A percentile compares a stretch with the other conserved stretches of the same genome.
Conservation (phyloP, 192 early-diverging fungal species). For the Helicostylum pulchrum region DNA sequence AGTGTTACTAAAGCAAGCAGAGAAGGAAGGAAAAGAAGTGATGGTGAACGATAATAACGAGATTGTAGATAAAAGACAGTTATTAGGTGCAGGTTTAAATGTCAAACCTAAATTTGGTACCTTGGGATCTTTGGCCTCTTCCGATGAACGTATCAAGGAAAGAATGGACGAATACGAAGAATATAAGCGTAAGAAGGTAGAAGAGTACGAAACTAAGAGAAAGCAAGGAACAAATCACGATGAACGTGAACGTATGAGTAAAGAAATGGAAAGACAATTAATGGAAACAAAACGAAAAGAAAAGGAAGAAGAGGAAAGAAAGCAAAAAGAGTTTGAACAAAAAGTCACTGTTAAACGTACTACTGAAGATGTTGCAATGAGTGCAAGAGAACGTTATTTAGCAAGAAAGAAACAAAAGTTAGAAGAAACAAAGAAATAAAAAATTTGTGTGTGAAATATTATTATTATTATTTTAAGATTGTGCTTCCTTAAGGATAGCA, state of each 20-base stretch:
- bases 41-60: conserved; percentile 67
- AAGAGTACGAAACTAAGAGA: conserved; percentile 33
- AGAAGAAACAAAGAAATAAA: neutral
- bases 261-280: conserved; percentile 49
- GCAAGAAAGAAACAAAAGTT: conserved; percentile 47
- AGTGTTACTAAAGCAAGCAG: conserved; percentile 35
- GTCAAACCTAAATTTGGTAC: conserved; percentile 40
- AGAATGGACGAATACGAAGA: conserved; percentile 39
- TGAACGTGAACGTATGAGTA: conserved; percentile 39
- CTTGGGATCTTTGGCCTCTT: conserved; percentile 14
- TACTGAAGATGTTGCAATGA: conserved; percentile 42
- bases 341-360: conserved; percentile 45
- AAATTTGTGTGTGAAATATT: neutral
- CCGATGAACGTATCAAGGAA: conserved; percentile 23
- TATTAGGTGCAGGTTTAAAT: conserved; percentile 72
- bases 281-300: conserved; percentile 47
- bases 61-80: conserved; percentile 71
- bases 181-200: conserved; percentile 45
- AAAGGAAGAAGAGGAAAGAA: conserved; percentile 44
- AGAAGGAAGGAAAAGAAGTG: conserved; percentile 46
- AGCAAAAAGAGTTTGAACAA: conserved; percentile 47
- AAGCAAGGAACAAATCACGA: conserved; percentile 11
- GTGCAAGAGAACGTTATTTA: conserved; percentile 50
- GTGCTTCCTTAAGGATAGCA: conserved; percentile 33
- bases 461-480: neutral